Evolutionary conservation across 1,139 yeast species (phyloP).

Genomic region (Scheffersomyces quercinus): DNA sequence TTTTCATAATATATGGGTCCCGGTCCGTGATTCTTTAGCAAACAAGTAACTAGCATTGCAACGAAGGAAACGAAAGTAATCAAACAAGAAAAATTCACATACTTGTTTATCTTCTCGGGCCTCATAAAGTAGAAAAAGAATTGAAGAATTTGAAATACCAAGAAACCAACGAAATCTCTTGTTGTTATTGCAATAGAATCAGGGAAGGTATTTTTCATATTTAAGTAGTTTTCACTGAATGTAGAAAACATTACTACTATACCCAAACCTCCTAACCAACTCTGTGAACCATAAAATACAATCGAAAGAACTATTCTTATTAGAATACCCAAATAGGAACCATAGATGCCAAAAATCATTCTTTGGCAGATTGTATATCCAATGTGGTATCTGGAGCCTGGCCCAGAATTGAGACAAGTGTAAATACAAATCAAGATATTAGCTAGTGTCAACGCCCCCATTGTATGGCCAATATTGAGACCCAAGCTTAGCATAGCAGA

Average conservation of each 20-base stretch:
- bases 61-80: conserved; percentile 41
- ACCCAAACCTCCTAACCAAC: conserved; percentile 42
- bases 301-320: conserved; percentile 41
- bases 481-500: conserved; percentile 39
- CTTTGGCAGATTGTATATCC: conserved; percentile 48
- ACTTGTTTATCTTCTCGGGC: conserved; percentile 37
- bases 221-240: conserved; percentile 26
- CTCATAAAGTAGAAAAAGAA: conserved; percentile 34
- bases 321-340: conserved; percentile 40
- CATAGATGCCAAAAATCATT: conserved; percentile 46
- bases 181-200: conserved; percentile 35
- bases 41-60: conserved; percentile 33
- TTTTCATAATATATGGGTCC: conserved; percentile 26
- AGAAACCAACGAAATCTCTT: conserved; percentile 40
- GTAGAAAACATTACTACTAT: conserved; percentile 30
- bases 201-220: conserved; percentile 34
- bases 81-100: conserved; percentile 36
- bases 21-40: conserved; percentile 28
- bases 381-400: conserved; percentile 45
- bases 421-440: conserved; percentile 37
- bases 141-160: conserved; percentile 40
- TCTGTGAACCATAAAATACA: conserved; percentile 42
- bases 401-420: conserved; percentile 41
- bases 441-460: conserved; percentile 42
- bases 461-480: conserved; percentile 37